Conservation (phyloP, 2,329 filamentous ascomycete species). For the Diplodia sapinea region DNA sequence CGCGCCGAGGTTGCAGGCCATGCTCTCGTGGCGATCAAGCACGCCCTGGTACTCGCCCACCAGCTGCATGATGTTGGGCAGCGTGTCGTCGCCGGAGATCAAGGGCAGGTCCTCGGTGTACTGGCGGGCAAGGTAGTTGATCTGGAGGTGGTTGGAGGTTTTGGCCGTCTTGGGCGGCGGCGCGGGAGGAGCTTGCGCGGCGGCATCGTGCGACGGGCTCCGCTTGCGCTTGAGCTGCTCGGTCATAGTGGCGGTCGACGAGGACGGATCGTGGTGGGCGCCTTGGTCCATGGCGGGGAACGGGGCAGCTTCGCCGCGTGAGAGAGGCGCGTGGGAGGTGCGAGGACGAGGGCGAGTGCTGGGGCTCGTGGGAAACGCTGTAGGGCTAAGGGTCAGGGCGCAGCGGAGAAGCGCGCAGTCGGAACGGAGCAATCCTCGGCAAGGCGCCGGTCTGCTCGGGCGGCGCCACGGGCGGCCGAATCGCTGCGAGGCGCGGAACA, state of each 20-base stretch:
- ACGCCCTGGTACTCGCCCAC: slow-evolving; percentile 85
- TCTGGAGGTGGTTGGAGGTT: slow-evolving; percentile 66
- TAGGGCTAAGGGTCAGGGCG: slow-evolving; percentile 27
- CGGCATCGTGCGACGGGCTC: slow-evolving; percentile 48
- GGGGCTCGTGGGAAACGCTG: slow-evolving; percentile 9
- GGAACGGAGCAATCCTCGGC: slow-evolving; percentile 25
- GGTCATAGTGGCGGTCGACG: slow-evolving; percentile 32
- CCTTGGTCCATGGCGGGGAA: slow-evolving; percentile 21
- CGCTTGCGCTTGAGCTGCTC: slow-evolving; percentile 56
- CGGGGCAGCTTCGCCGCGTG: slow-evolving; percentile 7
- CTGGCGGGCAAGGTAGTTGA: slow-evolving; percentile 71
- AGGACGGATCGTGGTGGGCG: slow-evolving; percentile 23
- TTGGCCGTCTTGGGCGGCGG: slow-evolving; percentile 59
- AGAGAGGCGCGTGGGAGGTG: slow-evolving; percentile 1
- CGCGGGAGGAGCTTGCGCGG: slow-evolving; percentile 40
- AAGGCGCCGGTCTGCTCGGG: slow-evolving; percentile 18
- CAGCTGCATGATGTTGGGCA: slow-evolving; percentile 73
- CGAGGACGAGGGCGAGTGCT: slow-evolving; percentile 1
- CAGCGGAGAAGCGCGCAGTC: slow-evolving; percentile 24
- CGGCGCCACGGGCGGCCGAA: slow-evolving; percentile 18
- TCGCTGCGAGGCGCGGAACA: slow-evolving; percentile 32
- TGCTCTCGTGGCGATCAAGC: slow-evolving; percentile 81
- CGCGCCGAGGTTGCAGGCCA: slow-evolving; percentile 83
- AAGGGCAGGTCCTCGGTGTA: slow-evolving; percentile 67
- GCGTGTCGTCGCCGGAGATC: slow-evolving; percentile 69